Evolutionary conservation across 2,329 filamentous ascomycete genomes (phyloP), one percentile per base, ranked within the genome.

Genomic region (Zelopaecilomyces penicillatus): DNA sequence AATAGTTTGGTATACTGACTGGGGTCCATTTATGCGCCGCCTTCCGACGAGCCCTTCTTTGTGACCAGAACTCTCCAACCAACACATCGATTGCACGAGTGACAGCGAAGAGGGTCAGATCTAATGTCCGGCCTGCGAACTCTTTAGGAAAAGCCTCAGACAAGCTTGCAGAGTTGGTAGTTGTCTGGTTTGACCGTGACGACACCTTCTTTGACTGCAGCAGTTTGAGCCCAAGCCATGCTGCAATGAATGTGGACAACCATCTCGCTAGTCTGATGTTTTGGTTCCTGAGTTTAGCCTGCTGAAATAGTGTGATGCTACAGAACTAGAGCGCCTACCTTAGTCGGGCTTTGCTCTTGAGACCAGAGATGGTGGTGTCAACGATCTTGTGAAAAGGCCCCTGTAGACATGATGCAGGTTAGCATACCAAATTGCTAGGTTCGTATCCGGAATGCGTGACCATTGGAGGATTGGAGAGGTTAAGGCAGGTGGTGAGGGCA

Each of bases 101-200:
- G 38, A 78, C 70, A 8, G 85, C 79, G 58, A 93, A 91, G n/a
- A 94, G 69, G 0, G 87, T 91, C 30, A 94, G 70, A 59, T 94
- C 87, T 48, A 94, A 74, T 2, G 87, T 91, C 54, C 82, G 79
- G 37, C 87, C 87, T 8, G 82, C 85, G 49, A 61, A 54, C 43
- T 52, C 58, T 44, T 49, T 49, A n/a, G 49, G 53, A 3, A 46
- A 10, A 19, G 32, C 51, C 9, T 58, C 51, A 12, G 58, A 48
- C 10, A 51, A 50, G 34, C 60, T 57, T 3, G 57, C 52, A 5
- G 68, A 64, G 50, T 72, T 71, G 39, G 60, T 57, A 5, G 62
- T 58, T 42, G 65, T 72, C 43, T 68, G 43, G 19, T 19, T 19
- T 19, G 19, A 19, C 19, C 19, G 19, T 19, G 19, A 19, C 19